Evolutionary conservation across 176 grass and related monocot genomes (phyloP), one percentile per base, ranked within the genome.

Genomic region (Aegilops speltoides): DNA sequence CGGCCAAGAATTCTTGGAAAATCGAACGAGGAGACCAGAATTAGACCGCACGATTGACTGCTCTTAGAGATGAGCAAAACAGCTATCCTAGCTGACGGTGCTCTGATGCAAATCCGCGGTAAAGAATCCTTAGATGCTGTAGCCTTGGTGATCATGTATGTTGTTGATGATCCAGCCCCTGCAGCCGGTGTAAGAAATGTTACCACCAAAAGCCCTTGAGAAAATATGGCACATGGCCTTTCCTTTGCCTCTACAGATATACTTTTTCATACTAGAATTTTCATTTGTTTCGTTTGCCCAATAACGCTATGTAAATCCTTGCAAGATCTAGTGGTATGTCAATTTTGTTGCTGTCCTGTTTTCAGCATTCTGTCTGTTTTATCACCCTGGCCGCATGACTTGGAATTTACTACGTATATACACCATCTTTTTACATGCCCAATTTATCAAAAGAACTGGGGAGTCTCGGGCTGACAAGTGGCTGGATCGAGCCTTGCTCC

Each of bases 1-100:
- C 93, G 38, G 96, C 93, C 19, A 96, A 96, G 41, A 98, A 96
- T 73, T 98, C 90, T 70, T 94, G 93, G 93, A 96, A 85, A 86
- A 98, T 46, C 65, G 93, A 96, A 82, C 92, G 82, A 64, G 94
- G 87, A 80, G 88, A 67, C 50, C 86, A 91, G 34, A 79, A 50
- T 79, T 94, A 79, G 91, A 87, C 52, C 64, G 7, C 26, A 54
- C 45, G 32, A 50, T 7, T 36, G 56, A 26, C 38, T 83, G 73
- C 43, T 83, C 82, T 70, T 84, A 64, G 11, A 79, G 14, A 89
- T 43, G 48, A 40, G 14, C 40, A 40, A 6, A 68, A 38, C 52
- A 65, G 50, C 10, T 50, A 28, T 15, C 32, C 33, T 25, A 41
- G 33, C 43, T 85, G 68, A 88, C 76, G 87, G 66, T 71, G 73